A percentile compares a stretch with the other conserved stretches of the same genome.
Conservation (phyloP, 805 yeast species). For the Hanseniaspora lindneri region DNA sequence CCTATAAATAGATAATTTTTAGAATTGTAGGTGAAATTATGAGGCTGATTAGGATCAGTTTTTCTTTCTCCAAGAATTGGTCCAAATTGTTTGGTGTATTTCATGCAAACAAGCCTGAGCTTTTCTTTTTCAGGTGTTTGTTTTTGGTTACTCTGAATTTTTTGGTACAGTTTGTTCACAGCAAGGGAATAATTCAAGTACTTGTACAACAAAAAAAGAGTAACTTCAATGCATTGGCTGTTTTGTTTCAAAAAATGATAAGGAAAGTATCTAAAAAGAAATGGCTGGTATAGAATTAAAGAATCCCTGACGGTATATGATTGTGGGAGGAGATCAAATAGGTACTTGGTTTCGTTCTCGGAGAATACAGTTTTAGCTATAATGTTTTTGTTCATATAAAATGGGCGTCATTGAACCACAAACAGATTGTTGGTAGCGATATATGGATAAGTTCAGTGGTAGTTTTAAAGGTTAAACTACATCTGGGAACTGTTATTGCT, state of each 20-base stretch:
- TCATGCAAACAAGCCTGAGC: neutral
- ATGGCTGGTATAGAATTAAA: neutral
- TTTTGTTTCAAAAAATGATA: neutral
- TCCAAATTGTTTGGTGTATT: neutral
- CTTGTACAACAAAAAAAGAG: neutral
- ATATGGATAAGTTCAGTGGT: no score
- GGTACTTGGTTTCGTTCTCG: neutral
- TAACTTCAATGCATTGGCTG: neutral
- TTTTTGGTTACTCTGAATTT: neutral
- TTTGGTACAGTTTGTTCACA: neutral
- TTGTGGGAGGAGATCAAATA: neutral
- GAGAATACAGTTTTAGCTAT: neutral
- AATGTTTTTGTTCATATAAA: neutral
- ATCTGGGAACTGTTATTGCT: no score
- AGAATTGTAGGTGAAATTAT: neutral
- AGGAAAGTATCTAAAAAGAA: neutral
- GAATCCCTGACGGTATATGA: neutral
- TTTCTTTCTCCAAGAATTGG: neutral
- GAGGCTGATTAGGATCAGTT: neutral
- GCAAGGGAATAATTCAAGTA: neutral
- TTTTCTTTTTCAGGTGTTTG: neutral
- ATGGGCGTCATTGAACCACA: neutral
- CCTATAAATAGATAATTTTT: constrained; percentile 1
- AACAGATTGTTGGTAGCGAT: no score
- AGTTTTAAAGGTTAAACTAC: no score